Percentiles rank a stretch among this genome's conserved stretches.
Evolutionary conservation across 345 rosid genomes (phyloP).

Genomic region (Moringa oleifera): DNA sequence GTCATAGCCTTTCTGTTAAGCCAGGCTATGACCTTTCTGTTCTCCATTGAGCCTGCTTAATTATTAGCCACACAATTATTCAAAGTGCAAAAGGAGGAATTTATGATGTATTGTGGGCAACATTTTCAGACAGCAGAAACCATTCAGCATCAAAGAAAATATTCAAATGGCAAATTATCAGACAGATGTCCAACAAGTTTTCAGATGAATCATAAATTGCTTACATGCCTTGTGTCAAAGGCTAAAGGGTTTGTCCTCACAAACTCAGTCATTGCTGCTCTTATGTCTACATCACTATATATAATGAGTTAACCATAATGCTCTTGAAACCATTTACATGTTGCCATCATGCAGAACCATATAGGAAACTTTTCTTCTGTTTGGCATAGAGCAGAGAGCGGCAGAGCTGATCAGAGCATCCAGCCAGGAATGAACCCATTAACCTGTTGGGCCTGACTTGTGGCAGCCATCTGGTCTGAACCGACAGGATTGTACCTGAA

Average conservation of each 20-base stretch:
- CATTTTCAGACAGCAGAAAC: background rate
- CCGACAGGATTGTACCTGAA: constrained; percentile 58
- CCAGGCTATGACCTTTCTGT: no score
- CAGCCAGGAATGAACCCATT: constrained; percentile 93
- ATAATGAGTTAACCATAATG: constrained; percentile 5
- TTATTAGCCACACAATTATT: no score
- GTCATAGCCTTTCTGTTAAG: no score
- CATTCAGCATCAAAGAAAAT: no score
- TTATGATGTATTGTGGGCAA: no score
- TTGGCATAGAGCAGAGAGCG: background rate
- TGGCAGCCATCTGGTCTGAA: constrained; percentile 61
- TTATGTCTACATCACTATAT: constrained; percentile 7
- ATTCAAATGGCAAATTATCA: background rate
- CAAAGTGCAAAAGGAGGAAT: no score
- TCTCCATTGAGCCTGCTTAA: no score
- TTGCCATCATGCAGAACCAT: constrained; percentile 19
- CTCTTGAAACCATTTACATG: constrained; percentile 29
- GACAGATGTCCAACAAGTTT: constrained; percentile 4
- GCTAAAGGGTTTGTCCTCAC: constrained; percentile 8
- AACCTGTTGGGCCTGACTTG: constrained; percentile 57
- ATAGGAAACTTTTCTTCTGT: constrained; percentile 7
- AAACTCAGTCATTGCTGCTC: constrained; percentile 15
- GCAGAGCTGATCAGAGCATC: constrained; percentile 61
- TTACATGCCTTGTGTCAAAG: constrained; percentile 12
- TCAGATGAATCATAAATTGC: constrained; percentile 1